Evolutionary conservation across 192 early-diverging fungal species (phyloP).

Genomic region (Backusella morwellensis): DNA sequence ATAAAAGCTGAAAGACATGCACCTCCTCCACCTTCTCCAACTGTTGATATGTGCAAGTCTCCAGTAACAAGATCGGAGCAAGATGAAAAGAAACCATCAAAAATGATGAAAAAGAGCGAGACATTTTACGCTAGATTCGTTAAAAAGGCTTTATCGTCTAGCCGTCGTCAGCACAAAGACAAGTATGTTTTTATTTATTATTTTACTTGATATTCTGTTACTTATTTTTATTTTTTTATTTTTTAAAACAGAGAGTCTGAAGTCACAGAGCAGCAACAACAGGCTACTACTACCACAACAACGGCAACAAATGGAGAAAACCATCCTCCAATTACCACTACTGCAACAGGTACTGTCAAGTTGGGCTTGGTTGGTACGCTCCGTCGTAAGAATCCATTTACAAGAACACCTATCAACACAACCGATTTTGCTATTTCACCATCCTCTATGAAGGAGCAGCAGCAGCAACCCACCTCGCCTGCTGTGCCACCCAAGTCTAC

Average conservation of each 20-base stretch:
- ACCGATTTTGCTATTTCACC: conserved; percentile 12
- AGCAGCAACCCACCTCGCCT: background rate
- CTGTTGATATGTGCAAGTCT: conserved; percentile 5
- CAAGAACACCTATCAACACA: conserved; percentile 4
- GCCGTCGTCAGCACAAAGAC: conserved; percentile 12
- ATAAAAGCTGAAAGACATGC: conserved; percentile 6
- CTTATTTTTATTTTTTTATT: conserved; percentile 2
- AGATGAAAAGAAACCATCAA: conserved; percentile 6
- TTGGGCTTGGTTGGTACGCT: conserved; percentile 19
- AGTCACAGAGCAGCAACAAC: background rate
- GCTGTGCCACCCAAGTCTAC: conserved; percentile 18
- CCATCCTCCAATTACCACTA: background rate
- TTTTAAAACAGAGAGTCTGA: background rate
- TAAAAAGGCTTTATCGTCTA: conserved; percentile 19
- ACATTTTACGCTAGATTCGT: conserved; percentile 26
- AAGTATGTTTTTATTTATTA: conserved; percentile 5
- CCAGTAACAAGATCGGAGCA: background rate
- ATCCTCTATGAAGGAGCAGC: background rate
- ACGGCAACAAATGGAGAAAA: background rate
- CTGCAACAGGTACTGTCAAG: background rate
- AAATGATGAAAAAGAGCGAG: conserved; percentile 24
- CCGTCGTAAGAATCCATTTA: conserved; percentile 32
- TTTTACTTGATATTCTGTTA: background rate
- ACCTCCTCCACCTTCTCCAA: background rate
- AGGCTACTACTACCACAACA: background rate